Conservation (phyloP, 176 grass and related monocot genomes). For the Triticum dicoccoides region DNA sequence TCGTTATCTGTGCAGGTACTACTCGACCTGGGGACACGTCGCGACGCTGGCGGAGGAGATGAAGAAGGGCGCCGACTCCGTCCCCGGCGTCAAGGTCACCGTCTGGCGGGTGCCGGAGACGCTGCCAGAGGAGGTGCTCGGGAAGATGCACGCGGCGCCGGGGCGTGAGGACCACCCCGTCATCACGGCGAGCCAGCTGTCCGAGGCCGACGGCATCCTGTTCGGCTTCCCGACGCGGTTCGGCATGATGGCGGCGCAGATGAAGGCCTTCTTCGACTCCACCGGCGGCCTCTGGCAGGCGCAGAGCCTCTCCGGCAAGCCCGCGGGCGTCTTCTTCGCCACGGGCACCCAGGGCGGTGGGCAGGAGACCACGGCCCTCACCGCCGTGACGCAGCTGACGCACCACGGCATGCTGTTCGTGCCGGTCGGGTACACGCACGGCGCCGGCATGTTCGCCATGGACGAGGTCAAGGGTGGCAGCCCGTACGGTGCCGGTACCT, state of each 20-base stretch:
- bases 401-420: conserved; percentile 20
- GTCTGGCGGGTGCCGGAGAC: conserved; percentile 11
- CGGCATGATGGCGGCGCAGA: conserved; percentile 63
- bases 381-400: conserved; percentile 10
- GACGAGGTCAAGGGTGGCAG: conserved; percentile 8
- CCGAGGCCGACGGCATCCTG: conserved; percentile 1
- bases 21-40: conserved; percentile 14
- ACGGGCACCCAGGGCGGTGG: conserved; percentile 84
- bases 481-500: neutral
- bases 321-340: conserved; percentile 74
- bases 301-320: conserved; percentile 57
- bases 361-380: conserved; percentile 62
- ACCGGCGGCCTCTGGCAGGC: conserved; percentile 57
- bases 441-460: conserved; percentile 13
- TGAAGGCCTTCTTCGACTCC: conserved; percentile 62
- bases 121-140: conserved; percentile 7
- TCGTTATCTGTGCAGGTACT: neutral
- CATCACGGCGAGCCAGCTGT: conserved; percentile 6
- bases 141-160: conserved; percentile 12
- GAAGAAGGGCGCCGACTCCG: neutral
- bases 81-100: neutral
- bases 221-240: conserved; percentile 29
- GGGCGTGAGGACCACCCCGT: neutral
- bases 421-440: conserved; percentile 11
- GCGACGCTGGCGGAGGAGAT: conserved; percentile 2